A percentile compares a stretch with the other conserved stretches of the same genome.
phyloP scores from a whole-genome alignment of 805 yeast species.

The Hanseniaspora occidentalis region DNA sequence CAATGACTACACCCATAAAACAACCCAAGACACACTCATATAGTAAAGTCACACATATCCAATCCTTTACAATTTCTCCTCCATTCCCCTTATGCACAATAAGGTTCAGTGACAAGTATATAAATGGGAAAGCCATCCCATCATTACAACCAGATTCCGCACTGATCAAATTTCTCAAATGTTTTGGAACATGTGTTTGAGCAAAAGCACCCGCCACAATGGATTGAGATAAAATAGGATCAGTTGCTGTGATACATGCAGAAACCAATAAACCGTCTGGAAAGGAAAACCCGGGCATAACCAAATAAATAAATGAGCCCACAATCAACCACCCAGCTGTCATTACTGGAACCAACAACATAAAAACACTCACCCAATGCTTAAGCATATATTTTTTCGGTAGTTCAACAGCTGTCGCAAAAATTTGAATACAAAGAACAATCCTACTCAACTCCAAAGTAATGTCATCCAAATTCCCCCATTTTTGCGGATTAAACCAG shows the following conservation, averaged over 20 bases:
- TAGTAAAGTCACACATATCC: slow-evolving; percentile 64
- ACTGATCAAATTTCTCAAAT: slow-evolving; percentile 56
- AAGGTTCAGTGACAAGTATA: slow-evolving; percentile 54
- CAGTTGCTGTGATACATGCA: slow-evolving; percentile 91
- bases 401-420: slow-evolving; percentile 88
- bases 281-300: slow-evolving; percentile 64
- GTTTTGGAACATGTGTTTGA: slow-evolving; percentile 65
- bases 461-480: slow-evolving; percentile 66
- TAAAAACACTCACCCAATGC: slow-evolving; percentile 68
- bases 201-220: slow-evolving; percentile 87
- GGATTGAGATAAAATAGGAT: slow-evolving; percentile 90
- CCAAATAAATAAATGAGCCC: slow-evolving; percentile 65
- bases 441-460: slow-evolving; percentile 77
- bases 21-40: slow-evolving; percentile 79
- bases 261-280: slow-evolving; percentile 60
- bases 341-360: slow-evolving; percentile 78
- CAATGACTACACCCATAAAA: slow-evolving; percentile 59
- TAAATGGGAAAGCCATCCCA: slow-evolving; percentile 93
- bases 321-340: slow-evolving; percentile 79
- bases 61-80: slow-evolving; percentile 60
- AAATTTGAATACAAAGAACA: slow-evolving; percentile 76
- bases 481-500: slow-evolving; percentile 71
- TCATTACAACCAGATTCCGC: slow-evolving; percentile 88
- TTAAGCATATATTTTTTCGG: slow-evolving; percentile 80
- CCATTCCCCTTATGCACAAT: slow-evolving; percentile 44